phyloP scores from a whole-genome alignment of 306 rosid genomes.

The Quercus suber region DNA sequence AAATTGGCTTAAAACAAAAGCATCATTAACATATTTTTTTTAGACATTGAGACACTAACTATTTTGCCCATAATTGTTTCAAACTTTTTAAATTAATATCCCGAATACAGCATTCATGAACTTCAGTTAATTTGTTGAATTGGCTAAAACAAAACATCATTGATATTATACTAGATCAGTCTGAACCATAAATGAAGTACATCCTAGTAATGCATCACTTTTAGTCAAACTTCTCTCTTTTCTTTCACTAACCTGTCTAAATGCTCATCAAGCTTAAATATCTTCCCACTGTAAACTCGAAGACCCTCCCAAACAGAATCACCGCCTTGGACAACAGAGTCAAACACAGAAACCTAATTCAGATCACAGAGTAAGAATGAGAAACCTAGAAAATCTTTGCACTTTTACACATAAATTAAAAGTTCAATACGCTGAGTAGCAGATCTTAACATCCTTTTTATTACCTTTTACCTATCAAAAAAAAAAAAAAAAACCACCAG shows the following conservation, averaged over 20 bases:
- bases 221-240: conserved; percentile 3
- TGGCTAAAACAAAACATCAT: background rate
- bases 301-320: conserved; percentile 97
- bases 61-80: background rate
- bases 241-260: conserved; percentile 59
- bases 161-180: background rate
- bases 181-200: background rate
- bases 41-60: background rate
- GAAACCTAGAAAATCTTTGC: conserved; percentile 22
- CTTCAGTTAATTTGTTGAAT: background rate
- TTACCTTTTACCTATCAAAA: too few relatives aligned
- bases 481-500: background rate
- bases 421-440: background rate
- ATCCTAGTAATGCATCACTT: conserved; percentile 1
- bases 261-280: conserved; percentile 87
- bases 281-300: conserved; percentile 69
- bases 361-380: conserved; percentile 24
- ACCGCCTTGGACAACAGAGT: conserved; percentile 90
- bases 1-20: background rate
- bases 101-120: background rate
- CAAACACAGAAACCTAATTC: conserved; percentile 76
- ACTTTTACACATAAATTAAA: conserved; percentile 10
- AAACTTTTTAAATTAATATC: background rate
- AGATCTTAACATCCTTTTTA: background rate
- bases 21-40: background rate